Percentiles rank a stretch among this genome's conserved stretches.
These are phyloP conservation scores for Cotoneaster glaucophyllus DNA, from an alignment of 306 rosid genomes.

Conservation along the genomic window DNA sequence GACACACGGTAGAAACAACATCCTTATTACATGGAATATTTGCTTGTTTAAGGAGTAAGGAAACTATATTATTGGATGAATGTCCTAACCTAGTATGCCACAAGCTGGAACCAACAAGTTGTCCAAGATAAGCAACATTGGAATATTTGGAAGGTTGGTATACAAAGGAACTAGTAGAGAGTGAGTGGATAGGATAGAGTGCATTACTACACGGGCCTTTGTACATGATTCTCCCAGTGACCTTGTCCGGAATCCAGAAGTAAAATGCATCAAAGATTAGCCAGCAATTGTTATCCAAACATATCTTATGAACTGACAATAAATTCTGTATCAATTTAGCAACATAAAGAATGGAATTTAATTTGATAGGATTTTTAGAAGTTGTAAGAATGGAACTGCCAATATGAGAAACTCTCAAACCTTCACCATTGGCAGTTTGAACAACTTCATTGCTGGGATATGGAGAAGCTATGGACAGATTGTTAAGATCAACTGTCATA, in stretches of 20 bases:
- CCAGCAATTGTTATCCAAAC: not conserved
- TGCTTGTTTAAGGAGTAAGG: too few relatives aligned
- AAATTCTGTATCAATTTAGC: too few relatives aligned
- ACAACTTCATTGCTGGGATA: not conserved
- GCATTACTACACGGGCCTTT: not conserved
- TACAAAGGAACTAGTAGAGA: accelerated
- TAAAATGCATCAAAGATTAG: not conserved
- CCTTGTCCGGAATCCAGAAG: not conserved
- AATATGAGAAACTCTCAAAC: not conserved
- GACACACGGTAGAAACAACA: too few relatives aligned
- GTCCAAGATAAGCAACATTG: too few relatives aligned
- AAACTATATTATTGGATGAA: too few relatives aligned
- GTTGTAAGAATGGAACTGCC: not conserved
- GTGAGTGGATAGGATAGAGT: not conserved
- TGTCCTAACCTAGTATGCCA: too few relatives aligned
- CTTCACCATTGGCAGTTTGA: not conserved
- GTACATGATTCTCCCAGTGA: not conserved
- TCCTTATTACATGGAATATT: too few relatives aligned
- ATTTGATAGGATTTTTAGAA: not conserved
- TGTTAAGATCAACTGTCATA: too few relatives aligned
- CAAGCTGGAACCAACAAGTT: too few relatives aligned
- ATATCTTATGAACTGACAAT: too few relatives aligned
- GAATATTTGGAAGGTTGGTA: too few relatives aligned
- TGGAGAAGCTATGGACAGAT: too few relatives aligned
- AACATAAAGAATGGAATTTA: not conserved